A percentile compares a stretch with the other conserved stretches of the same genome.
Evolutionary conservation across 2,329 filamentous ascomycete genomes (phyloP).

Genomic region (Fusarium tanahbumbuense): DNA sequence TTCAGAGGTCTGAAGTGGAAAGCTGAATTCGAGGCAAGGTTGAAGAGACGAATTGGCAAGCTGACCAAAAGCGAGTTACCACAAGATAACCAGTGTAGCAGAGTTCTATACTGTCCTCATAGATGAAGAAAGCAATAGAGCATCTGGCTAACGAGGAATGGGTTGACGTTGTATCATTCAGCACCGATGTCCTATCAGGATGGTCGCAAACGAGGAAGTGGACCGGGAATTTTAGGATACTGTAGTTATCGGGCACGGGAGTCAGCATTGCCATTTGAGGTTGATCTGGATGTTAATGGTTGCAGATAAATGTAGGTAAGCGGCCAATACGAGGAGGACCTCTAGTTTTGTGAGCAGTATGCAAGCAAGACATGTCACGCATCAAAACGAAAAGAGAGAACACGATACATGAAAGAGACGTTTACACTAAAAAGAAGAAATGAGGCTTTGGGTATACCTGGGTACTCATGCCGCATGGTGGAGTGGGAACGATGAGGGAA

Average conservation of each 20-base stretch:
- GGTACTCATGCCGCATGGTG: conserved; percentile 22
- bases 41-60: conserved; percentile 1
- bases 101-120: conserved; percentile 4
- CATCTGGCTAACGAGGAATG: neutral
- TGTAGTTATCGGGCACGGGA: conserved; percentile 7
- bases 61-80: neutral
- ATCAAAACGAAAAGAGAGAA: conserved; percentile 26
- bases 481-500: conserved; percentile 25
- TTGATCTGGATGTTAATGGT: conserved; percentile 2
- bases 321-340: conserved; percentile 19
- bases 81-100: neutral
- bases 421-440: conserved; percentile 12
- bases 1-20: conserved; percentile 6
- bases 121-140: conserved; percentile 28
- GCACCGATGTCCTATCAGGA: neutral
- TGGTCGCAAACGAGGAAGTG: conserved; percentile 20
- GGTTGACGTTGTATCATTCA: no score
- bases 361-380: conserved; percentile 13
- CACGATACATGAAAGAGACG: conserved; percentile 9
- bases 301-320: conserved; percentile 25
- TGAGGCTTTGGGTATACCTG: conserved; percentile 13
- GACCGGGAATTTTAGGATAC: conserved; percentile 5
- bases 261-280: conserved; percentile 9
- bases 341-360: conserved; percentile 16
- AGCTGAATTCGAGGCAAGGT: conserved; percentile 2